Evolutionary conservation across 2,329 filamentous ascomycete genomes (phyloP), one percentile per base, ranked within the genome.

Genomic region (Dactylonectria estremocensis): DNA sequence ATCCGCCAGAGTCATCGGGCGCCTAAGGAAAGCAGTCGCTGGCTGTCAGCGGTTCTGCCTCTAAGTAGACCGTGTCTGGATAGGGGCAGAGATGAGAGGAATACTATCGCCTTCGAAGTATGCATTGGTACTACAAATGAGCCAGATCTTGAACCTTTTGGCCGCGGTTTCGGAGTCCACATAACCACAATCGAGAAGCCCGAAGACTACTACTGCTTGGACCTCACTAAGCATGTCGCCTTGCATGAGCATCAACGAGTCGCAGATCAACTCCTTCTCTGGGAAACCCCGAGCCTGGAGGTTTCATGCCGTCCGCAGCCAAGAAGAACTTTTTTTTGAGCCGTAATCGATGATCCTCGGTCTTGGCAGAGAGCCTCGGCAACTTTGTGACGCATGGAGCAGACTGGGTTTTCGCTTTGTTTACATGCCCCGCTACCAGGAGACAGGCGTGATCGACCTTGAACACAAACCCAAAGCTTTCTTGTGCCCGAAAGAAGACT

Each of bases 41-140:
- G 90, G 92, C 72, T 90, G 92, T 73, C 89, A 92, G 78, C 83
- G 92, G 57, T 92, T 92, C 76, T 85, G 83, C 18, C 76, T 88
- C 46, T 84, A 89, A 3, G 86, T 92, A 28, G 89, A 92, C 70
- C 88, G 0, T 86, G 86, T 18, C 81, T 91, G 55, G 89, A 91
- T n/a, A n/a, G n/a, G n/a, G n/a, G n/a, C 72, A 88, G 88, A 5
- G 80, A 79, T 5, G 90, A 78, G 5, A 90, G 90, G 6, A 71
- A 67, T 62, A 70, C 67, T 3, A 58, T 72, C 5, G 33, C 57
- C 1, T 67, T 71, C 33, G 70, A 69, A 5, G 66, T 69, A 8
- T 67, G 63, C 35, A 31, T 59, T 16, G 61, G 68, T 8, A 62
- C 68, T 1, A 13, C 49, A 69, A 65, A 76, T 31, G 66, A 71